Conservation (phyloP, 306 rosid species). For the Vigna angularis region DNA sequence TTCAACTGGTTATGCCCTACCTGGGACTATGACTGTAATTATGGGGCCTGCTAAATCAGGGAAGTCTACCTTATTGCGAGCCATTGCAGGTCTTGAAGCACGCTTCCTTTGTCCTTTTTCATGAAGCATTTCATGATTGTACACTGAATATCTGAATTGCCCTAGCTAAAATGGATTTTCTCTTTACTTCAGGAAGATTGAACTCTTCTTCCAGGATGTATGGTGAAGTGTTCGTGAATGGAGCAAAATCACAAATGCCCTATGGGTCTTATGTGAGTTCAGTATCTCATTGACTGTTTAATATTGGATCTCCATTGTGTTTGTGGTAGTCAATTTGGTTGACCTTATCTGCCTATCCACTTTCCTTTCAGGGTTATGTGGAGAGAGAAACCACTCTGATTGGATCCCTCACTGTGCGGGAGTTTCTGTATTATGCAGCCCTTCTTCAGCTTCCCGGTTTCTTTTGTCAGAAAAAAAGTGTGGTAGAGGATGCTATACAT, state of each 20-base stretch:
- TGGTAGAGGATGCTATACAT: constrained; percentile 95
- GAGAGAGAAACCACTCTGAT: constrained; percentile 89
- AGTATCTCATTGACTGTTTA: constrained; percentile 13
- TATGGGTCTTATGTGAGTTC: constrained; percentile 95
- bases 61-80: constrained; percentile 86
- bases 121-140: constrained; percentile 37
- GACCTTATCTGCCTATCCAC: constrained; percentile 29
- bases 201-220: constrained; percentile 81
- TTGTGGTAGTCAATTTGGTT: constrained; percentile 2
- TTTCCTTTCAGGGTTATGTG: constrained; percentile 80
- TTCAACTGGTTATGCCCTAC: constrained; percentile 97
- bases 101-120: constrained; percentile 29
- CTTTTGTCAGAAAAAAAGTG: constrained; percentile 89
- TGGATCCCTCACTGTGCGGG: constrained; percentile 96
- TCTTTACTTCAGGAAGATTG: constrained; percentile 74
- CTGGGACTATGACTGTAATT: constrained; percentile 94
- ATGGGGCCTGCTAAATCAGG: constrained; percentile 99
- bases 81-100: constrained; percentile 79
- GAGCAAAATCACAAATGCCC: constrained; percentile 68
- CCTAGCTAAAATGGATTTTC: constrained; percentile 44
- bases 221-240: constrained; percentile 94
- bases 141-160: constrained; percentile 35
- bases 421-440: constrained; percentile 92
- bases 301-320: constrained; percentile 33
- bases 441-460: constrained; percentile 96